Conservation (phyloP, 2,329 filamentous ascomycete genomes). For the Arthrinium phaeospermum region DNA sequence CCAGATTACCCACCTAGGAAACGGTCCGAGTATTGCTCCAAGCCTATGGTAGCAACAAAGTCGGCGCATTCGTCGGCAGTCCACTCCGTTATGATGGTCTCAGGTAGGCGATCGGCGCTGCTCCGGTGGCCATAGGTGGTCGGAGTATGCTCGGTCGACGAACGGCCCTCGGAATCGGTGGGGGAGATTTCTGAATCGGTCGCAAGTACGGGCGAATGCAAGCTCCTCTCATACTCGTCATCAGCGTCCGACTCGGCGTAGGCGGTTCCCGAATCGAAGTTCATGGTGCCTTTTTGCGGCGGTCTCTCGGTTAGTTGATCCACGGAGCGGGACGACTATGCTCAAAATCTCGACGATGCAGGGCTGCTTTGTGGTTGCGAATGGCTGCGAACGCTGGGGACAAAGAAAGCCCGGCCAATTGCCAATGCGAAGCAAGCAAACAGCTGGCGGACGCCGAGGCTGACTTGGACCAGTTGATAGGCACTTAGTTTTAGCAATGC, state of each 20-base stretch:
- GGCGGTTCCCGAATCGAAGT: slow-evolving; percentile 69
- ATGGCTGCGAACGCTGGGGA: background rate
- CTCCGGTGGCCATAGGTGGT: slow-evolving; percentile 75
- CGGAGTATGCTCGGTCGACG: slow-evolving; percentile 75
- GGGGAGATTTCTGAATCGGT: slow-evolving; percentile 72
- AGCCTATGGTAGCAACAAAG: slow-evolving; percentile 79
- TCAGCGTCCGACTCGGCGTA: slow-evolving; percentile 83
- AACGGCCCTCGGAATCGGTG: slow-evolving; percentile 74
- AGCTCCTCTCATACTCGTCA: slow-evolving; percentile 81
- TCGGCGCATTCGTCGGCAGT: slow-evolving; percentile 87
- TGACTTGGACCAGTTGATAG: background rate
- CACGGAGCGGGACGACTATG: background rate
- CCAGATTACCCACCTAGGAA: slow-evolving; percentile 75
- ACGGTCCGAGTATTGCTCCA: slow-evolving; percentile 80
- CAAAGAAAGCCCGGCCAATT: slow-evolving; percentile 11
- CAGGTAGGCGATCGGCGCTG: slow-evolving; percentile 70
- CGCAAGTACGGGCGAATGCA: slow-evolving; percentile 68
- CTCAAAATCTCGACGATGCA: background rate
- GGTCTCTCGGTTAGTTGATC: background rate
- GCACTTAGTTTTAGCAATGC: background rate
- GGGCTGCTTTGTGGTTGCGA: background rate
- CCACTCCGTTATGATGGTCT: slow-evolving; percentile 81
- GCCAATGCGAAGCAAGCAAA: slow-evolving; percentile 9
- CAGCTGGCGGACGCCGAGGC: background rate
- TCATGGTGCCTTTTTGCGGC: slow-evolving; percentile 49